These are phyloP conservation scores for Pleurotus giganteus DNA, from an alignment of 768 basidiomycete species.

Conservation along the genomic window DNA sequence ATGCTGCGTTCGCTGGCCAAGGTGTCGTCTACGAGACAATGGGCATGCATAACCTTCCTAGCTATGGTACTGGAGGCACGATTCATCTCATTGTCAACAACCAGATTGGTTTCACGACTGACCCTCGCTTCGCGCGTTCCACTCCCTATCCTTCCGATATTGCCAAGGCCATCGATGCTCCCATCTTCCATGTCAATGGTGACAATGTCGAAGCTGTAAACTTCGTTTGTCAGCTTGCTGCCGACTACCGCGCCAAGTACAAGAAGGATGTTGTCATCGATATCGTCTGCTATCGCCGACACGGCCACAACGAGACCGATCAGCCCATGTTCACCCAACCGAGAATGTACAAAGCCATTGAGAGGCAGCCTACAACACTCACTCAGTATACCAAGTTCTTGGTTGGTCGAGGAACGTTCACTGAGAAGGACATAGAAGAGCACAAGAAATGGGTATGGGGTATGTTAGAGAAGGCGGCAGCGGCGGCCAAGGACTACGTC, in stretches of 20 bases:
- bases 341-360: constrained; percentile 96
- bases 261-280: constrained; percentile 99
- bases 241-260: constrained; percentile 97
- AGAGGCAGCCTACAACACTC: constrained; percentile 88
- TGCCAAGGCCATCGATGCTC: constrained; percentile 96
- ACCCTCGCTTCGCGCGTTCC: constrained; percentile 95
- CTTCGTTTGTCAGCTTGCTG: constrained; percentile 97
- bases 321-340: constrained; percentile 99
- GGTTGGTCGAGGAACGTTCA: constrained; percentile 89
- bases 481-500: constrained; percentile 92
- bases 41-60: constrained; percentile 94
- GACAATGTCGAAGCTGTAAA: constrained; percentile 98
- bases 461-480: constrained; percentile 95
- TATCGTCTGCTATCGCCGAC: constrained; percentile 97
- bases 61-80: constrained; percentile 96
- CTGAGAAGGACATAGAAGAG: constrained; percentile 94
- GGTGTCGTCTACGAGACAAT: constrained; percentile 99
- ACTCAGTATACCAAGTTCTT: constrained; percentile 92
- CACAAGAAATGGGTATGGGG: constrained; percentile 99
- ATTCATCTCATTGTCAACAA: constrained; percentile 99
- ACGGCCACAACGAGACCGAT: constrained; percentile 99
- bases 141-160: constrained; percentile 98
- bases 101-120: constrained; percentile 99
- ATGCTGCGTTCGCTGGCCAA: constrained; percentile 98
- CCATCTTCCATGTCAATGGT: constrained; percentile 99